Conservation (phyloP, 2,329 filamentous ascomycete genomes). For the Pleoardoris graminearum region DNA sequence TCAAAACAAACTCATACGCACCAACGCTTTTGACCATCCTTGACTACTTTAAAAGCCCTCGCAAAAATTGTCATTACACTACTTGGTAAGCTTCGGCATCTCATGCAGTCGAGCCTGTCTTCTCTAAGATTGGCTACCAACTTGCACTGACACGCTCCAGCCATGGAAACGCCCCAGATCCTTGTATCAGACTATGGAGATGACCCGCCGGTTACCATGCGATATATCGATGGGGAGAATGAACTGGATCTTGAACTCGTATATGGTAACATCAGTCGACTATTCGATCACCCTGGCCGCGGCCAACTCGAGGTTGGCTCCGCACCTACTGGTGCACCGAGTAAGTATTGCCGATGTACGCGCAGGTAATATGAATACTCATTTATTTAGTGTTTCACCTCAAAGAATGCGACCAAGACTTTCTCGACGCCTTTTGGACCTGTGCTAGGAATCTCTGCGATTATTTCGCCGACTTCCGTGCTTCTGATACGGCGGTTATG, state of each 20-base stretch:
- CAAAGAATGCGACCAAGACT: constrained; percentile 13
- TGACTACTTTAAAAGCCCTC: too few relatives aligned
- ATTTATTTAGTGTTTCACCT: not conserved
- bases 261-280: constrained; percentile 19
- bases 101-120: too few relatives aligned
- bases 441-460: constrained; percentile 27
- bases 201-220: constrained; percentile 11
- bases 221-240: constrained; percentile 20
- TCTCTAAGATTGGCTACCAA: not conserved
- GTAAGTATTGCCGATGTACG: not conserved
- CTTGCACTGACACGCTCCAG: not conserved
- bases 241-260: constrained; percentile 18
- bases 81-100: not conserved
- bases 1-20: too few relatives aligned
- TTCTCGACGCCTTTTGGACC: constrained; percentile 21
- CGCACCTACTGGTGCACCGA: not conserved
- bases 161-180: constrained; percentile 18
- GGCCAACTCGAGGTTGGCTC: not conserved
- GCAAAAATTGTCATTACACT: too few relatives aligned
- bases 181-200: constrained; percentile 16
- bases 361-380: not conserved
- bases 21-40: not conserved
- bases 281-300: constrained; percentile 6
- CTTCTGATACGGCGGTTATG: constrained; percentile 24
- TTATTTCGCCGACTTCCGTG: constrained; percentile 36